Base-by-base conservation (phyloP, 1,139 yeast genomes). In the Diutina siamensis region DNA sequence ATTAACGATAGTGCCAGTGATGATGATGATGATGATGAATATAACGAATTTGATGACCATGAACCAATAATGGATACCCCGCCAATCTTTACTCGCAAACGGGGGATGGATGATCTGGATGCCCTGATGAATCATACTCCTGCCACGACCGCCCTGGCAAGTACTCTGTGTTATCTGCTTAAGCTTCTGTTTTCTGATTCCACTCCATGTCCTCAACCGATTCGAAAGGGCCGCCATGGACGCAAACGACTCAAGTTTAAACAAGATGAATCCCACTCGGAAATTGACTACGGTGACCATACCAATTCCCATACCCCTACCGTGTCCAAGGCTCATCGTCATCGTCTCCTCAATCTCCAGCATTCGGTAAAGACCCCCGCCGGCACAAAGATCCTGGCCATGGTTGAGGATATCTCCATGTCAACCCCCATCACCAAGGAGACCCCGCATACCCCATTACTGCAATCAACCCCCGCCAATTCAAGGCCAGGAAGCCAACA, bases 171-270 rank as follows among this genome's bases (percentile, higher is more conserved):
- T 17, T 38, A 25, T 15, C 32, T 25, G 42, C 42, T 38, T 18
- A 38, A 38, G 17, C 3, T 38, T 12, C 28, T 25, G 33, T 38
- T 38, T 38, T n/a, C 20, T 20, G 42, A 38, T 25, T 25, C 32
- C n/a, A 38, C 42, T 12, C 42, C 42, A 18, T 38, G 42, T 38
- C 42, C 42, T 13, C 42, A 38, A 15, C 42, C 42, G 13, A 10
- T 38, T 1, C n/a, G 28, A 15, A 17, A 9, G 42, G 32, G 21
- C 2, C 33, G 42, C 21, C 12, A 38, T 20, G 42, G 42, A 8
- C 42, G 42, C 5, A 38, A 38, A 15, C 42, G 42, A 13, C 42
- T 38, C n/a, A 22, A 25, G 28, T 38, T 38, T 13, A 35, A 35
- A n/a, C 28, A 27, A 4, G 40, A 35, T 22, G 40, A 35, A n/a